phyloP scores from a whole-genome alignment of 1,139 yeast species.

The Protomyces inouyei region DNA sequence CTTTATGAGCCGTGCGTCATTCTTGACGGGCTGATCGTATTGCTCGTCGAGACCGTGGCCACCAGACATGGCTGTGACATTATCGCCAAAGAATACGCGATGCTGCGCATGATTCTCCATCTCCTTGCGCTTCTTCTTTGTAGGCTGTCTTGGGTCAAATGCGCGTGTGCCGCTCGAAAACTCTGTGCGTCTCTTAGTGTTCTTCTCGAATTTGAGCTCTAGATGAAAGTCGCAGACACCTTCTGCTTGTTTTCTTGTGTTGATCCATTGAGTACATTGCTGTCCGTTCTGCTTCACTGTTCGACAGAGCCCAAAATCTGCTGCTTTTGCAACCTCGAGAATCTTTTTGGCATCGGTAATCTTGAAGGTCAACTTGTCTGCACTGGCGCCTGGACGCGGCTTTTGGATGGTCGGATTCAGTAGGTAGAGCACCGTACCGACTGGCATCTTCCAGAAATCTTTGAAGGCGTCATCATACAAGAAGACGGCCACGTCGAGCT shows the following conservation, averaged over 20 bases:
- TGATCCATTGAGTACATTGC: conserved; percentile 57
- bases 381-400: conserved; percentile 35
- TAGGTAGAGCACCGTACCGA: conserved; percentile 70
- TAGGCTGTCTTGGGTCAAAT: conserved; percentile 19
- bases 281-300: conserved; percentile 47
- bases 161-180: conserved; percentile 28
- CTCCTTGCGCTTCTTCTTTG: conserved; percentile 17
- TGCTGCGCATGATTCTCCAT: conserved; percentile 8
- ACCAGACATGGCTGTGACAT: conserved; percentile 5
- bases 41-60: background rate
- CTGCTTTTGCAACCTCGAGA: conserved; percentile 68
- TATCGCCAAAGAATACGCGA: conserved; percentile 17
- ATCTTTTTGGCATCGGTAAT: conserved; percentile 49
- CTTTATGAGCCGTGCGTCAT: conserved; percentile 5
- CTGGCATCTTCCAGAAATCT: conserved; percentile 63
- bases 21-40: conserved; percentile 12
- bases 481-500: conserved; percentile 53
- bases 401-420: conserved; percentile 64
- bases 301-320: conserved; percentile 66
- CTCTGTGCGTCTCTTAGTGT: conserved; percentile 35
- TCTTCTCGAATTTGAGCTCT: conserved; percentile 53
- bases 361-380: conserved; percentile 56
- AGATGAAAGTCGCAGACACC: conserved; percentile 65
- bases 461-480: conserved; percentile 65
- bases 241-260: conserved; percentile 46